Base-by-base conservation (phyloP, 306 rosid species). In the Malus sieversii region DNA sequence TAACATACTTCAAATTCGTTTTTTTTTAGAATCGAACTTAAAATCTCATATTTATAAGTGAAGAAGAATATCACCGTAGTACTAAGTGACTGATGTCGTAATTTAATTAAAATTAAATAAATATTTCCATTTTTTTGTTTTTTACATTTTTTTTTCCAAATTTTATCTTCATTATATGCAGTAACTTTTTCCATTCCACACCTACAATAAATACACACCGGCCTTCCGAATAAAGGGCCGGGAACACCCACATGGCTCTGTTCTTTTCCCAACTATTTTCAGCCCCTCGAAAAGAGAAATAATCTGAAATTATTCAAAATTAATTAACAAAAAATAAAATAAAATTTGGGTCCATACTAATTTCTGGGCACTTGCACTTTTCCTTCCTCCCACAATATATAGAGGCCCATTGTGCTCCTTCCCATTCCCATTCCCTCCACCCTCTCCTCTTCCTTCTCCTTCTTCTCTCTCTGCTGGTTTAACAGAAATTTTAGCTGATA, bases 231-330 rank as follows among this genome's bases (percentile, higher is more conserved):
- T 75, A 75, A 57, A 83, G 78, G 44, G 76, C 53, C 71, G 71
- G 81, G 77, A 72, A 81, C 77, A 29, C 74, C 79, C 97, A 91
- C 98, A 88, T 92, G 97, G 59, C 79, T 64, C 87, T 87, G 90
- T 85, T 88, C 88, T 82, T 77, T 82, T 79, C 81, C 61, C 79
- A 69, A 77, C 81, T 81, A 84, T 82, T 84, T 85, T 44, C 72
- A 71, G 73, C 82, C 82, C 74, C 74, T 82, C 85, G 63, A 83
- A 80, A 86, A 61, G 46, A 70, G 59, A 76, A 74, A 75, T 25
- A 4, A 27, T 45, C 64, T 45, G 23, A 73, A 8, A 0, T 51
- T 51, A 16, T 51, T 51, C 3, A 55, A 60, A 23, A 64, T 65
- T 3, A 19, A 35, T 48, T 15, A 6, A 62, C 12, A 27, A 42